Evolutionary conservation across 352 stramenopile genomes (phyloP).

Genomic region (Aphanomyces stellatus): DNA sequence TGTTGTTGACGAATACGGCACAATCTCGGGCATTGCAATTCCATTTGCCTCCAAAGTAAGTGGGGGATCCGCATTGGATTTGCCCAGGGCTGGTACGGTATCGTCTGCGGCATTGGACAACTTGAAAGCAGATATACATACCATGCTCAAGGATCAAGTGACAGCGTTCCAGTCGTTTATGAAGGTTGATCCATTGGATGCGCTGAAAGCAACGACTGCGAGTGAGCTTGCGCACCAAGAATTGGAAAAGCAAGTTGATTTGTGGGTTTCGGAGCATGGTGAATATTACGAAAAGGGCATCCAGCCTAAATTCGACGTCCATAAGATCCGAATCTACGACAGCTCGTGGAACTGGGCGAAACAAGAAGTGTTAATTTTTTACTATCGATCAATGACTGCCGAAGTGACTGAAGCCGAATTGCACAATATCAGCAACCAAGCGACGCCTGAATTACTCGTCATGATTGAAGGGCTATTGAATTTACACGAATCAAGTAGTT

Average conservation of each 20-base stretch:
- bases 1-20: conserved; percentile 66
- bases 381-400: conserved; percentile 35
- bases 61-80: not conserved
- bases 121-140: not conserved
- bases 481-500: too few relatives aligned
- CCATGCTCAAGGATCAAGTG: not conserved
- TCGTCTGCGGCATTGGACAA: not conserved
- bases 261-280: conserved; percentile 45
- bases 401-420: too few relatives aligned
- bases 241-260: conserved; percentile 30
- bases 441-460: conserved; percentile 49
- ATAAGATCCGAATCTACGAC: conserved; percentile 64
- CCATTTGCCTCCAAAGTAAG: conserved; percentile 25
- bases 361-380: conserved; percentile 54
- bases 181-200: not conserved
- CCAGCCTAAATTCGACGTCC: conserved; percentile 42
- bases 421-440: too few relatives aligned
- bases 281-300: conserved; percentile 45
- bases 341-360: conserved; percentile 73
- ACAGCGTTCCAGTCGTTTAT: not conserved
- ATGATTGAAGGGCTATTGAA: too few relatives aligned
- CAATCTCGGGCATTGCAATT: conserved; percentile 41
- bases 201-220: conserved; percentile 42
- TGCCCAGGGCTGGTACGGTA: not conserved
- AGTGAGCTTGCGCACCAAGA: not conserved